A percentile compares a stretch with the other conserved stretches of the same genome.
Conservation (phyloP, 108 stramenopile genomes). For the Fragilaria radians region DNA sequence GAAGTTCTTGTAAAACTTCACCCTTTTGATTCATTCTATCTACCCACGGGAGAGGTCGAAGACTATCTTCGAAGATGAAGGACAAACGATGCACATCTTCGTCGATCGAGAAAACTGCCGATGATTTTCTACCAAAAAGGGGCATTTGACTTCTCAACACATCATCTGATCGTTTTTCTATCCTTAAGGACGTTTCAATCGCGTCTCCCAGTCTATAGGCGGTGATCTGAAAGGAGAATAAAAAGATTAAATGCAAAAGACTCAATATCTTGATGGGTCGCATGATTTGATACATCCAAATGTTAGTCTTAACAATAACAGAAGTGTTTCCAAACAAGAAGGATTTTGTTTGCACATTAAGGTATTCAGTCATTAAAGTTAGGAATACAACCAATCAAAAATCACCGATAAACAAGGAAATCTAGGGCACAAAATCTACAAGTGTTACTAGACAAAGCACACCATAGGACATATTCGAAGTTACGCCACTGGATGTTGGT, state of each 20-base stretch:
- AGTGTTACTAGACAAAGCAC: too few species aligned
- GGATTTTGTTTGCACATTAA: too few species aligned
- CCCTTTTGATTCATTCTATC: background rate
- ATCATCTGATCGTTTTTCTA: background rate
- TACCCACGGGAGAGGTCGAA: conserved; percentile 22
- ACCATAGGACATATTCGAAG: too few species aligned
- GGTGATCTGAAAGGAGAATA: background rate
- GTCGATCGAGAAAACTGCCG: background rate
- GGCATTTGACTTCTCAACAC: conserved; percentile 3
- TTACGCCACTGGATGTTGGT: too few species aligned
- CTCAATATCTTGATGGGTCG: background rate
- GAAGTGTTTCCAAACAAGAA: too few species aligned
- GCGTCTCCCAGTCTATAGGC: conserved; percentile 20
- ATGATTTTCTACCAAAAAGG: background rate
- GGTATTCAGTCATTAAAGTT: too few species aligned
- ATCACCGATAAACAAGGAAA: too few species aligned
- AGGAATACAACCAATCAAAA: too few species aligned
- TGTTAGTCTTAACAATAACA: too few species aligned
- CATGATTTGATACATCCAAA: background rate
- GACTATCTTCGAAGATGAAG: conserved; percentile 31
- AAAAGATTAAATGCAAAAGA: background rate
- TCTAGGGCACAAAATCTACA: too few species aligned
- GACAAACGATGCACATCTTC: conserved; percentile 8
- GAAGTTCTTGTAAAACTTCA: conserved; percentile 6
- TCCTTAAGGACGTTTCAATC: conserved; percentile 5